Conservation (phyloP, 805 yeast genomes). For the Yarrowia osloensis region DNA sequence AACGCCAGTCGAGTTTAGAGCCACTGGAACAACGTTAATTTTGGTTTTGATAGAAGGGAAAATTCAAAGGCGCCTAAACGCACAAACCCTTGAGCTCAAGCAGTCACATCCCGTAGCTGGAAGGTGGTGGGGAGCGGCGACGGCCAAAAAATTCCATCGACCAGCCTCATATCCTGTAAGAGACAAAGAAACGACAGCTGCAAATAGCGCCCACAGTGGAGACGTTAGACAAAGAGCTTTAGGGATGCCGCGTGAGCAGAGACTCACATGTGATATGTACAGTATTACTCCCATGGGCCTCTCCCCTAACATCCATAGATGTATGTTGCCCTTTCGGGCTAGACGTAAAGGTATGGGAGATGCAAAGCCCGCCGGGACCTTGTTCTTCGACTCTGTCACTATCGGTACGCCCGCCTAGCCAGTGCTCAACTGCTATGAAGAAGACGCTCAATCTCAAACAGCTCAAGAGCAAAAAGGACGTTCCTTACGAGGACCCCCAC, state of each 20-base stretch:
- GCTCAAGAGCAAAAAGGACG: conserved; percentile 31
- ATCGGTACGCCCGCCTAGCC: neutral
- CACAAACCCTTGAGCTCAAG: neutral
- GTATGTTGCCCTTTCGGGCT: conserved; percentile 24
- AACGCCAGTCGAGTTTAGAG: conserved; percentile 11
- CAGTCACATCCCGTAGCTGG: neutral
- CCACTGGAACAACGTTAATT: conserved; percentile 19
- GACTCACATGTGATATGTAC: conserved; percentile 12
- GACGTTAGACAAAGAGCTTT: neutral
- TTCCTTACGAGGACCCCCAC: conserved; percentile 33
- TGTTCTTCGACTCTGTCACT: conserved; percentile 13
- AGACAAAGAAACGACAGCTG: neutral
- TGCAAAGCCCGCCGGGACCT: conserved; percentile 23
- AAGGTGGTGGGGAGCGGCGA: neutral
- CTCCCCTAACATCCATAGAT: conserved; percentile 27
- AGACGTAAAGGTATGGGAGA: conserved; percentile 19
- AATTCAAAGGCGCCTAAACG: conserved; percentile 16
- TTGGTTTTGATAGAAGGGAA: neutral
- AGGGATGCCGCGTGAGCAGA: neutral
- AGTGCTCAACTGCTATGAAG: conserved; percentile 11
- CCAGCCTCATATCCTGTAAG: neutral
- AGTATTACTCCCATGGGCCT: neutral
- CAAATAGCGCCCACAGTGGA: neutral
- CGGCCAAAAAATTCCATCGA: neutral
- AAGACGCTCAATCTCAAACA: conserved; percentile 31